Evolutionary conservation across 495 filamentous ascomycete genomes (phyloP), one percentile per base, ranked within the genome.

Genomic region (Podospora australis): DNA sequence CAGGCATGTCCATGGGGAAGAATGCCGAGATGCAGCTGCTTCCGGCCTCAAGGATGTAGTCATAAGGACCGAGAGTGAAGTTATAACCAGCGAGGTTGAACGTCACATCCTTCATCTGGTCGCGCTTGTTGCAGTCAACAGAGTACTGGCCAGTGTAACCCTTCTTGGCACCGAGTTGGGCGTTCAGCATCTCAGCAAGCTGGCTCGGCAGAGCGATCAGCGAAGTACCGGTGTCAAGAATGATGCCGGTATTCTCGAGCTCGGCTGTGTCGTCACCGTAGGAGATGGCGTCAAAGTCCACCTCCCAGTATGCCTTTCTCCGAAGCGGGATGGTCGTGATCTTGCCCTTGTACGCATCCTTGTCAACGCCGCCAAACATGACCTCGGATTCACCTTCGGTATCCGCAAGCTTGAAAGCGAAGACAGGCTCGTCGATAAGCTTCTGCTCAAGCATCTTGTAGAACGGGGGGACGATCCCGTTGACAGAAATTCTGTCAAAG

Each of bases 271-370:
- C 75, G 14, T 87, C 77, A 51, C 92, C 94, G 52, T 96, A 91
- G 39, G 82, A 79, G 70, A 99, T 90, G 38, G 87, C 74, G 59
- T 97, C 86, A 53, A 97, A 82, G 55, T 97, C 90, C 21, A 97
- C 91, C 77, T 99, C 94, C 94, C 94, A 99, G 78, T 99, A 99
- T 30, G 94, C 94, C 83, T 96, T 96, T 62, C 94, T 87, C 65
- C 92, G 83, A 53, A 99, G 80, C 40, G 91, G 91, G 54, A 99
- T 89, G 63, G 86, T 90, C 51, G 81, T 88, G 59, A 99, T 76
- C 69, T 96, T 83, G 56, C 94, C 94, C 24, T 77, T 83, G 77
- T 88, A 97, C 74, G 88, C 87, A 60, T 73, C 71, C 68, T 89
- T 72, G 69, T 97, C 82, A 48, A 96, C 74, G 60, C 94, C 94